Percentiles rank a stretch among this genome's conserved stretches.
These are phyloP conservation scores for Phytophthora hibernalis DNA, from an alignment of 352 stramenopile genomes.

Conservation along the genomic window DNA sequence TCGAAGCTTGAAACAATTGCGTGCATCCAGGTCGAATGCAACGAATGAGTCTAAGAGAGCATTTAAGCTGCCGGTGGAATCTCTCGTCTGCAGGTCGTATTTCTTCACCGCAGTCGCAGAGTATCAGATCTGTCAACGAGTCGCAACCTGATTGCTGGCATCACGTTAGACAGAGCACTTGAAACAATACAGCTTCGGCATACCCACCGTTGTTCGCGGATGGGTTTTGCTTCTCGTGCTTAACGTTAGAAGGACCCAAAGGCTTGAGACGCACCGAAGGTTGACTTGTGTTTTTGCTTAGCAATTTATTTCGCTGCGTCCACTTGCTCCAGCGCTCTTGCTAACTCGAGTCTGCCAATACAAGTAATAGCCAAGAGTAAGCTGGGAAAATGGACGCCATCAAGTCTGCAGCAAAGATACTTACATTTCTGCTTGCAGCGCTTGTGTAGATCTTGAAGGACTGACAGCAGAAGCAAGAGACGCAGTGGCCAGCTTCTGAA, in stretches of 20 bases:
- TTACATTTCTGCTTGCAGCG: slow-evolving; percentile 29
- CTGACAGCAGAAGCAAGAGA: slow-evolving; percentile 3
- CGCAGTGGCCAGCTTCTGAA: slow-evolving; percentile 26
- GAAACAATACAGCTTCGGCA: not conserved
- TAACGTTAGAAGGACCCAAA: not conserved
- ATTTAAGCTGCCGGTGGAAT: slow-evolving; percentile 49
- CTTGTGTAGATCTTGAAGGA: slow-evolving; percentile 18
- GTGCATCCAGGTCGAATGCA: slow-evolving; percentile 59
- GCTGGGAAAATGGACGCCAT: not conserved
- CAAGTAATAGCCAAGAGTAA: not conserved
- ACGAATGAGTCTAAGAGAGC: slow-evolving; percentile 44
- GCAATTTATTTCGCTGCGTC: slow-evolving; percentile 43
- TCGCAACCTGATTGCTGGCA: slow-evolving; percentile 16
- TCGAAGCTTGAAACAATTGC: slow-evolving; percentile 36
- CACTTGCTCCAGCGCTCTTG: slow-evolving; percentile 47
- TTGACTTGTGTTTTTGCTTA: slow-evolving; percentile 38
- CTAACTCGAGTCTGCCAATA: slow-evolving; percentile 41
- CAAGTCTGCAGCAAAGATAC: not conserved
- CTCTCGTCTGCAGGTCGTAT: slow-evolving; percentile 40
- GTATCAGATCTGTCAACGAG: slow-evolving; percentile 35
- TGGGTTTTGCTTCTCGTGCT: slow-evolving; percentile 1
- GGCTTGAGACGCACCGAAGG: slow-evolving; percentile 21
- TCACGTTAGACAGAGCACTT: slow-evolving; percentile 6
- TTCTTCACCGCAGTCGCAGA: slow-evolving; percentile 69
- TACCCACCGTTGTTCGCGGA: slow-evolving; percentile 17